phyloP scores from a whole-genome alignment of 1,139 yeast species.

The Suhomyces taliae region DNA sequence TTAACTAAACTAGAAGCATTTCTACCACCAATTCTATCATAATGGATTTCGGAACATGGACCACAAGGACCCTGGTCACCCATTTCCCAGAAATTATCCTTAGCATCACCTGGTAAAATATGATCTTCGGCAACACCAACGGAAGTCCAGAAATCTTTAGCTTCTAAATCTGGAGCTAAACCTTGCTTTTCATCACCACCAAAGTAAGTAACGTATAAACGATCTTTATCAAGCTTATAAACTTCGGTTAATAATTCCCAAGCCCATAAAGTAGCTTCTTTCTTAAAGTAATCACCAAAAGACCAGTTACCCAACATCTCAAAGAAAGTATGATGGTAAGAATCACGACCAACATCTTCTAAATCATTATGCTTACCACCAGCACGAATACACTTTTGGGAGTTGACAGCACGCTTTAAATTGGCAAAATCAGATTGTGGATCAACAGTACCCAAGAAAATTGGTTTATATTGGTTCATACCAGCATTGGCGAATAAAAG shows the following conservation, averaged over 20 bases:
- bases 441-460: slow-evolving; percentile 94
- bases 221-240: slow-evolving; percentile 72
- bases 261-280: slow-evolving; percentile 83
- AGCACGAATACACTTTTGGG: slow-evolving; percentile 98
- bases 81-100: slow-evolving; percentile 99
- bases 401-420: slow-evolving; percentile 86
- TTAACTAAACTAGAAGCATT: slow-evolving; percentile 89
- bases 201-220: slow-evolving; percentile 92
- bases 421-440: slow-evolving; percentile 85
- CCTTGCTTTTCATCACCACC: slow-evolving; percentile 87
- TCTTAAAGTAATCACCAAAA: slow-evolving; percentile 96
- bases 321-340: slow-evolving; percentile 96
- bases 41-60: slow-evolving; percentile 96
- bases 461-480: slow-evolving; percentile 98
- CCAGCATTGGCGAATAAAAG: slow-evolving; percentile 96
- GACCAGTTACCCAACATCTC: slow-evolving; percentile 99
- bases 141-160: slow-evolving; percentile 79
- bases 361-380: slow-evolving; percentile 99
- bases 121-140: slow-evolving; percentile 92
- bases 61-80: slow-evolving; percentile 99
- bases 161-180: slow-evolving; percentile 92
- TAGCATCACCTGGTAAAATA: slow-evolving; percentile 84
- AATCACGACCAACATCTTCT: slow-evolving; percentile 97
- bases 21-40: slow-evolving; percentile 97
- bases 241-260: slow-evolving; percentile 90